Evolutionary conservation across 2,329 filamentous ascomycete genomes (phyloP), one percentile per base, ranked within the genome.

Genomic region (Alternaria postmessia): DNA sequence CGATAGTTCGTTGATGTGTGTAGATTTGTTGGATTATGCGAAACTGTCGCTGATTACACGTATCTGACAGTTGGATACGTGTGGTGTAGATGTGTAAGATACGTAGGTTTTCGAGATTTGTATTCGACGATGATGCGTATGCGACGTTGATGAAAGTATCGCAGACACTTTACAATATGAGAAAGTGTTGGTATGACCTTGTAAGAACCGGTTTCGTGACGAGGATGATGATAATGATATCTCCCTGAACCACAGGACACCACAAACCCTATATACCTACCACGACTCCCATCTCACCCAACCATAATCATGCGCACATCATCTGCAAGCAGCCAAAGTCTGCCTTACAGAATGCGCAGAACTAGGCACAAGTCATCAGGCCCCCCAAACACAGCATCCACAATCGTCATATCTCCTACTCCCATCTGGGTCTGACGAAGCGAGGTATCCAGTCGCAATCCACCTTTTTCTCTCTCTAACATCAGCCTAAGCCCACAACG

Each of bases 251-350:
- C 46, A 48, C 18, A 4, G 41, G 18, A 26, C 4, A 9, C 22
- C 32, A 32, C 22, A 22, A 7, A 48, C 46, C 46, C 30, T 48
- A 48, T 48, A 48, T 48, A 48, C 46, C 30, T 34, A 32, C 46
- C 46, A 48, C 30, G 4, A 4, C 34, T 48, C 18, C 30, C 18
- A 36, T 34, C 44, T 16, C 1, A 48, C 46, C 8, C 9, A 18
- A n/a, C 18, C 32, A 14, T 32, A 11, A 39, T 22, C 38, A 41
- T 18, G 38, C 38, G 38, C 20, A 14, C 30, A 36, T 5, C 32
- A 34, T 14, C 46, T 8, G 7, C 46, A 8, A 14, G 8, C 18
- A 22, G 22, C 18, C 16, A n/a, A 2, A 48, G 16, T 48, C 46
- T 34, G 46, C 46, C 46, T 48, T 36, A 7, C 8, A 14, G 8